Percentiles rank a stretch among this genome's conserved stretches.
phyloP scores from a whole-genome alignment of 352 stramenopile species.

The Globisporangium nunn region DNA sequence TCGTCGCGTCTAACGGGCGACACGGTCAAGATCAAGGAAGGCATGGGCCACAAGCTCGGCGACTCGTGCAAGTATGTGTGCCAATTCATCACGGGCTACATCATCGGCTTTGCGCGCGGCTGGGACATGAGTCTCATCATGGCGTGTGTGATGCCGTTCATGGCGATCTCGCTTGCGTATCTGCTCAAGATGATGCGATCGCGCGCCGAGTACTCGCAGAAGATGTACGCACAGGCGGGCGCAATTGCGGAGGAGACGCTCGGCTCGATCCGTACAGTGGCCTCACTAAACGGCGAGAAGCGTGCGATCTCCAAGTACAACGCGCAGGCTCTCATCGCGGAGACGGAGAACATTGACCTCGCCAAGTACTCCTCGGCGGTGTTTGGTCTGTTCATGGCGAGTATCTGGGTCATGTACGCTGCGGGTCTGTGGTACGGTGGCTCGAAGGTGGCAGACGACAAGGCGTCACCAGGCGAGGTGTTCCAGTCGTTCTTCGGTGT shows the following conservation, averaged over 20 bases:
- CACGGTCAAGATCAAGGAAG: constrained; percentile 38
- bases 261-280: constrained; percentile 49
- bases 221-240: constrained; percentile 42
- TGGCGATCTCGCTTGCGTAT: constrained; percentile 26
- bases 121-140: constrained; percentile 48
- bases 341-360: constrained; percentile 26
- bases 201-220: constrained; percentile 20
- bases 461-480: constrained; percentile 24
- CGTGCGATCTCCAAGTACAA: constrained; percentile 37
- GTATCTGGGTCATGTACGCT: constrained; percentile 39
- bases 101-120: constrained; percentile 35
- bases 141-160: constrained; percentile 34
- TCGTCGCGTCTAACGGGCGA: constrained; percentile 14
- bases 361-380: constrained; percentile 18
- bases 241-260: constrained; percentile 54
- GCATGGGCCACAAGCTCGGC: constrained; percentile 47
- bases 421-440: constrained; percentile 55
- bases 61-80: constrained; percentile 18
- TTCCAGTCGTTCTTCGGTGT: constrained; percentile 40
- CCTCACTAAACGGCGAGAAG: constrained; percentile 35
- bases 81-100: constrained; percentile 27
- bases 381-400: constrained; percentile 27
- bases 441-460: constrained; percentile 25
- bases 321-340: constrained; percentile 16
- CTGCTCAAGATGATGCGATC: constrained; percentile 20